Evolutionary conservation across 768 basidiomycete species (phyloP).

Genomic region (Mycena rosella): DNA sequence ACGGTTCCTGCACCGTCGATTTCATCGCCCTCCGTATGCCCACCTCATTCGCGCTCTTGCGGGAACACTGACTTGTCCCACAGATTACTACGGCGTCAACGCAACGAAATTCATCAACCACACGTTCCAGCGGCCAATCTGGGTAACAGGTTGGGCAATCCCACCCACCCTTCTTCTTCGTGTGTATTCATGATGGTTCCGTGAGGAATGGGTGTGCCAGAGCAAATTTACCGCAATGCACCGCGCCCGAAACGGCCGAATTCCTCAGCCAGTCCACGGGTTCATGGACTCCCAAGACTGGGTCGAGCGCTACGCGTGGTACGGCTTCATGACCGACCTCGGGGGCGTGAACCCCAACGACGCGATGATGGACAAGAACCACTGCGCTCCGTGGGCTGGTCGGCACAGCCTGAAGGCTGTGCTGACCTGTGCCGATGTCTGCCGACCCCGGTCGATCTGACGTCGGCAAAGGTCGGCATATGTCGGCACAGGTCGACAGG

Average conservation of each 20-base stretch:
- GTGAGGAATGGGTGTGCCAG: too few species aligned
- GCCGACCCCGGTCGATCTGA: too few species aligned
- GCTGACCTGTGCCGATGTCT: too few species aligned
- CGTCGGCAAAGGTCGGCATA: too few species aligned
- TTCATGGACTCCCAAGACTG: conserved; percentile 67
- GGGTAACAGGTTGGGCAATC: too few species aligned
- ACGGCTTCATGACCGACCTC: conserved; percentile 66
- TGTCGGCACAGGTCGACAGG: too few species aligned
- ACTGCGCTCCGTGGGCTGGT: too few species aligned
- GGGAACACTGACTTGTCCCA: neutral
- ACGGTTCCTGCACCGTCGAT: conserved; percentile 65
- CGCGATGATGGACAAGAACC: conserved; percentile 55
- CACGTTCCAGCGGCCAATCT: conserved; percentile 65
- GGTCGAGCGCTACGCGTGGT: conserved; percentile 74
- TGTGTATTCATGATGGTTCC: too few species aligned
- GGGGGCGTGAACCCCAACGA: conserved; percentile 65
- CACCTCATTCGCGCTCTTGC: neutral
- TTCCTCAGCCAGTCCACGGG: conserved; percentile 66
- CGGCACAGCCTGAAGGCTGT: too few species aligned
- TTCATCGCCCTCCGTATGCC: conserved; percentile 67
- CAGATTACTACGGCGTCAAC: conserved; percentile 68
- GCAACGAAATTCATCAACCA: conserved; percentile 60
- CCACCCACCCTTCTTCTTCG: too few species aligned
- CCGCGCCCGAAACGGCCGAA: conserved; percentile 54
- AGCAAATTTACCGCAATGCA: conserved; percentile 65